Evolutionary conservation across 1,139 yeast species (phyloP).

Genomic region (Hansenula sp.): DNA sequence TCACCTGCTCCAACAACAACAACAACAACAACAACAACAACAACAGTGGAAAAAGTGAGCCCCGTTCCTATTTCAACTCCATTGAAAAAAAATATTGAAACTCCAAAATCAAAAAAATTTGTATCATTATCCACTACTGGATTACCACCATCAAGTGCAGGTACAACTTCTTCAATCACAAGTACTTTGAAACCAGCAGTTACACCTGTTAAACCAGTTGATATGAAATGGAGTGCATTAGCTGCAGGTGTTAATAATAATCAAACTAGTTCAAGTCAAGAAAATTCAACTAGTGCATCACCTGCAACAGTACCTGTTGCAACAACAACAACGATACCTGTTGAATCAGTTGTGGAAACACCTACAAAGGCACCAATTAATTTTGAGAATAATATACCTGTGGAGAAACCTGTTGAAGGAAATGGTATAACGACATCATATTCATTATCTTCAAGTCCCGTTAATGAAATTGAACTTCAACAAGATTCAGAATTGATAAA

Average conservation of each 20-base stretch:
- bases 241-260: slow-evolving; percentile 44
- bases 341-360: slow-evolving; percentile 7
- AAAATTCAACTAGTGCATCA: background rate
- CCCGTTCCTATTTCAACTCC: slow-evolving; percentile 1
- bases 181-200: slow-evolving; percentile 63
- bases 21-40: background rate
- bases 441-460: slow-evolving; percentile 17
- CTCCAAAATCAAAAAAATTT: slow-evolving; percentile 10
- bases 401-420: background rate
- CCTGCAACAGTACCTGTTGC: background rate
- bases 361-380: too few relatives aligned
- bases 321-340: background rate
- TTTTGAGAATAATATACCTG: too few relatives aligned
- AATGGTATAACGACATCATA: slow-evolving; percentile 11
- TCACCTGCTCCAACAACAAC: background rate
- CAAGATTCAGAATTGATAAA: slow-evolving; percentile 36
- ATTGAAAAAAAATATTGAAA: slow-evolving; percentile 1
- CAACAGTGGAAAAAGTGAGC: background rate
- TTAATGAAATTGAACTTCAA: slow-evolving; percentile 23
- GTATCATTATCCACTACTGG: slow-evolving; percentile 4
- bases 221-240: slow-evolving; percentile 69
- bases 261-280: slow-evolving; percentile 9
- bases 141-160: slow-evolving; percentile 15
- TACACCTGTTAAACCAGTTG: slow-evolving; percentile 61
- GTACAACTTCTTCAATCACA: background rate